Conservation (phyloP, 768 basidiomycete species). For the Tricholoma furcatifolium region DNA sequence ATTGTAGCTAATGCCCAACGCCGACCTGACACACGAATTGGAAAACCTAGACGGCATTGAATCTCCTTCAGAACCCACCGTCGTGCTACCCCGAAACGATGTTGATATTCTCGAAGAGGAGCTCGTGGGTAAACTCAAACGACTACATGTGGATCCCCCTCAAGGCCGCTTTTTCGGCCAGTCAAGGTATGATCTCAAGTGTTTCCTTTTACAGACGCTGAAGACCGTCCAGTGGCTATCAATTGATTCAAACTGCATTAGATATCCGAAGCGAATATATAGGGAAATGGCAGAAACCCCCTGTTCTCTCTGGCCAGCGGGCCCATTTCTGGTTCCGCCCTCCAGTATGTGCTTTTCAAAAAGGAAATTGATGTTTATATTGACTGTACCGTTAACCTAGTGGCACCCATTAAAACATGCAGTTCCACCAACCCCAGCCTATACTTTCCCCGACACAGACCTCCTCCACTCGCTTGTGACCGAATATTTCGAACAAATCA, state of each 20-base stretch:
- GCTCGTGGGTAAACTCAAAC: conserved; percentile 31
- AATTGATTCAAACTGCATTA: conserved; percentile 52
- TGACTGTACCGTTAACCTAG: conserved; percentile 17
- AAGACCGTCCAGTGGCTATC: conserved; percentile 37
- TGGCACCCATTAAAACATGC: conserved; percentile 30
- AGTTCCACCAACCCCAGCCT: conserved; percentile 23
- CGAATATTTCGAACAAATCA: conserved; percentile 61
- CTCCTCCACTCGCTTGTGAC: conserved; percentile 56
- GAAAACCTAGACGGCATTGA: conserved; percentile 41
- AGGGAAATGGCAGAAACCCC: conserved; percentile 30
- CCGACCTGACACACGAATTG: conserved; percentile 61
- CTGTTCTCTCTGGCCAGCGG: conserved; percentile 31
- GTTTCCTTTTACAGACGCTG: not conserved
- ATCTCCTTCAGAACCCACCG: conserved; percentile 32
- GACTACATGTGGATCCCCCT: conserved; percentile 35
- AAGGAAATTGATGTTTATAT: not conserved
- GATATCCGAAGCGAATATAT: conserved; percentile 55
- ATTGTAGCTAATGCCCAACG: conserved; percentile 50
- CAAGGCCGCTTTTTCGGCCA: conserved; percentile 48
- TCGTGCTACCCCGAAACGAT: conserved; percentile 28
- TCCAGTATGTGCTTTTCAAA: conserved; percentile 3
- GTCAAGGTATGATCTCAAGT: conserved; percentile 32
- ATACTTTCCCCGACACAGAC: conserved; percentile 51
- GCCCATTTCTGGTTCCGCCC: conserved; percentile 47
- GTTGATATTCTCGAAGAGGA: conserved; percentile 29